Evolutionary conservation across 1,139 yeast genomes (phyloP).

Genomic region (Torulaspora pretoriensis): DNA sequence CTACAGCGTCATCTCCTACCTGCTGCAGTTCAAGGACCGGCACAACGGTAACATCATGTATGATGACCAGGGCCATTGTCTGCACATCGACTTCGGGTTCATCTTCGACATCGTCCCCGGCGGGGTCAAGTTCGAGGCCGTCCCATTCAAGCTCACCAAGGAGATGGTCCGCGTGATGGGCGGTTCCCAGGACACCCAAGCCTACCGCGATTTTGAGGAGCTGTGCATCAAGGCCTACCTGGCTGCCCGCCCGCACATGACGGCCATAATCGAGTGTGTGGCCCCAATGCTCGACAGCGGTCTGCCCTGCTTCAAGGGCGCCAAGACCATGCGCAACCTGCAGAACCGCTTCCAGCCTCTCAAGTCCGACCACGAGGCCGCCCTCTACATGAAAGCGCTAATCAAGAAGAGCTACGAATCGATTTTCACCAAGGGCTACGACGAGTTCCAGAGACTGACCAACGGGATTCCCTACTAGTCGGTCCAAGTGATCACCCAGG

Average conservation of each 20-base stretch:
- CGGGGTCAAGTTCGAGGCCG: conserved; percentile 95
- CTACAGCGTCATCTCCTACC: conserved; percentile 85
- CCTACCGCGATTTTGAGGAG: conserved; percentile 92
- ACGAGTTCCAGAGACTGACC: conserved; percentile 92
- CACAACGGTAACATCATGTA: conserved; percentile 99
- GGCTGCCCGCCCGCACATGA: conserved; percentile 86
- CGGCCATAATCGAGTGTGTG: conserved; percentile 78
- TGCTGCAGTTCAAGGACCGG: conserved; percentile 93
- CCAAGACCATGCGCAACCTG: conserved; percentile 72
- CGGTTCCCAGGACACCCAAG: conserved; percentile 77
- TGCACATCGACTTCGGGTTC: conserved; percentile 97
- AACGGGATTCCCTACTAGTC: conserved; percentile 86
- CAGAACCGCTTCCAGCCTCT: conserved; percentile 75
- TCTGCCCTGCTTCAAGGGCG: conserved; percentile 88
- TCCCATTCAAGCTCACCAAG: conserved; percentile 92
- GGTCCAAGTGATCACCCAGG: not conserved
- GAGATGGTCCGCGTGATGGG: conserved; percentile 98
- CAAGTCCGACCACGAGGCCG: conserved; percentile 82
- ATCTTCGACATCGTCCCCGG: conserved; percentile 99
- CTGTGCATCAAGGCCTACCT: conserved; percentile 89
- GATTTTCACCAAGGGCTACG: conserved; percentile 88
- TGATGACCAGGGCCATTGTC: conserved; percentile 88
- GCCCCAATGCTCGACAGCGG: conserved; percentile 94
- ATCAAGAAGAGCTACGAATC: conserved; percentile 82
- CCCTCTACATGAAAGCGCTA: conserved; percentile 67